These are phyloP conservation scores for Eleusine coracana DNA, from an alignment of 176 grass and related monocot genomes.

Conservation along the genomic window DNA sequence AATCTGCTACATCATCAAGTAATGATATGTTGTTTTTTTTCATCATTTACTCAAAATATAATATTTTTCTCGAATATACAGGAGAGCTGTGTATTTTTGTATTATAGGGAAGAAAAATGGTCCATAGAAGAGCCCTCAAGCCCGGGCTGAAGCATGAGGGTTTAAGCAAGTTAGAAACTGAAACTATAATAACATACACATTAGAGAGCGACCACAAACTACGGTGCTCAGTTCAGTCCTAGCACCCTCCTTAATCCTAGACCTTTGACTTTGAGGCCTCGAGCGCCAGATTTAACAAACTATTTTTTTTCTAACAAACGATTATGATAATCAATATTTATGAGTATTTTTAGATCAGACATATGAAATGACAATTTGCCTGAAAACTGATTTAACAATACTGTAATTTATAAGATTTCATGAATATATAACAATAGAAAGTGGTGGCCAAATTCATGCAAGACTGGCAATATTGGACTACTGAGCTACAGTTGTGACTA, in stretches of 20 bases:
- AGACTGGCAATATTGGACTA: background rate
- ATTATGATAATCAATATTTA: background rate
- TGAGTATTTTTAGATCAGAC: background rate
- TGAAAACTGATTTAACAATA: conserved; percentile 15
- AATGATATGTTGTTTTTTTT: background rate
- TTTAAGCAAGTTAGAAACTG: no score
- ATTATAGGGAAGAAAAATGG: no score
- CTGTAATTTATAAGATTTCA: background rate
- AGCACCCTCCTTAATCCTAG: no score
- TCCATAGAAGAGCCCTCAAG: no score
- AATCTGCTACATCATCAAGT: background rate
- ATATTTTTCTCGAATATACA: background rate
- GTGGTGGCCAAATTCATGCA: background rate
- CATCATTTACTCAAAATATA: conserved; percentile 33
- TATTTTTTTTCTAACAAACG: no score
- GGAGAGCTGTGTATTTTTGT: no score
- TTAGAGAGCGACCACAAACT: no score
- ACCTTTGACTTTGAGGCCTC: no score
- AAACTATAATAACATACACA: no score
- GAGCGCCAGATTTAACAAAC: no score
- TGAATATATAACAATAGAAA: background rate
- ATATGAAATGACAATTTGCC: conserved; percentile 16
- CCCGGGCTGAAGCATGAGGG: no score
- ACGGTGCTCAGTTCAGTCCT: no score
- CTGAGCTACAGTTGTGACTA: background rate